Percentiles rank a stretch among this genome's conserved stretches.
phyloP scores from a whole-genome alignment of 139 green algal species.

The Chlorella sp. region DNA sequence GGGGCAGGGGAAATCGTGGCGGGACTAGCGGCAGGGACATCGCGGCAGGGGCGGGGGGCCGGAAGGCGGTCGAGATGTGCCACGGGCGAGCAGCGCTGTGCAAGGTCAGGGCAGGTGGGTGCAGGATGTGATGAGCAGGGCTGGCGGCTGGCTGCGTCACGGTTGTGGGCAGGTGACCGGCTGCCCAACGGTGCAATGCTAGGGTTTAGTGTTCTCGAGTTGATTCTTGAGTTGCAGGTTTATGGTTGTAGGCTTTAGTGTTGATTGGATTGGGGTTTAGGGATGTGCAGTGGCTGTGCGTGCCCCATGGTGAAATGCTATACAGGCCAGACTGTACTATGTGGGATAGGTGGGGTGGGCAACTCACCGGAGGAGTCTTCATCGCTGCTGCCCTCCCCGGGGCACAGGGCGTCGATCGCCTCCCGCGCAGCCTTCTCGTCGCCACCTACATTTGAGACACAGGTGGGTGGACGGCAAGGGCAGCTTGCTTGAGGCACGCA shows the following conservation, averaged over 20 bases:
- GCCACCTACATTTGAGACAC: background rate
- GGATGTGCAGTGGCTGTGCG: no score
- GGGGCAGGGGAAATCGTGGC: no score
- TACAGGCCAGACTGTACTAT: no score
- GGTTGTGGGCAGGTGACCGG: background rate
- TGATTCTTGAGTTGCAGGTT: no score
- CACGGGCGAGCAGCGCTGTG: background rate
- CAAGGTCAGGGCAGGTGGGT: background rate
- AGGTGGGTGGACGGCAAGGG: background rate
- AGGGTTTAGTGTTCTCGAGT: no score
- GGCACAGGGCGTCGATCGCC: conserved; percentile 12
- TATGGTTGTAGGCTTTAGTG: no score
- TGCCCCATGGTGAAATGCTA: no score
- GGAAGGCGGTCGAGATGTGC: background rate
- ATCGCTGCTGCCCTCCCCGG: conserved; percentile 35
- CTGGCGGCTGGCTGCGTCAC: background rate
- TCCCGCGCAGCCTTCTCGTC: conserved; percentile 5
- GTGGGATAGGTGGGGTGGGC: background rate
- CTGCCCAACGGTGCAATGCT: no score
- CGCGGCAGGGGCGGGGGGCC: background rate
- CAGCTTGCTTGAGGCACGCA: background rate
- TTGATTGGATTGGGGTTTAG: no score
- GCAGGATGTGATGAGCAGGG: no score
- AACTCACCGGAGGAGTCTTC: conserved; percentile 39
- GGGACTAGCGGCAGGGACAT: no score